Percentiles rank a stretch among this genome's conserved stretches.
Conservation (phyloP, 495 filamentous ascomycete species). For the Aspergillus conjunctus region DNA sequence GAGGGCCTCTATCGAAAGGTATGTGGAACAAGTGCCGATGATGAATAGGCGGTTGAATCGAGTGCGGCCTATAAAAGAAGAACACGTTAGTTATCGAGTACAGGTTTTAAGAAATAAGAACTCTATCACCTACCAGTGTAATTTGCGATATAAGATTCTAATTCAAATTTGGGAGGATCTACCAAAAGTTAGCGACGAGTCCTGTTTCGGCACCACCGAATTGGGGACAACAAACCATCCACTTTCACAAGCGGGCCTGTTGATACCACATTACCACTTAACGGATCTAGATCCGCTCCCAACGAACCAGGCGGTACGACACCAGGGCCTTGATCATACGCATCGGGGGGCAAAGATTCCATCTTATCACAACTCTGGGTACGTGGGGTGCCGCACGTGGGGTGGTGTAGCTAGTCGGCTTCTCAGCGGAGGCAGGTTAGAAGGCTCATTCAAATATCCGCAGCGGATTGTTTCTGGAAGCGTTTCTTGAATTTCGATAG, state of each 20-base stretch:
- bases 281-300: conserved; percentile 18
- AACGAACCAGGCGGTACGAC: conserved; percentile 5
- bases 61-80: conserved; percentile 59
- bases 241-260: conserved; percentile 31
- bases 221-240: conserved; percentile 30
- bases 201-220: conserved; percentile 6
- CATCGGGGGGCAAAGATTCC: conserved; percentile 35
- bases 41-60: conserved; percentile 77
- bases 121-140: conserved; percentile 68
- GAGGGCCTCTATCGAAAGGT: conserved; percentile 78
- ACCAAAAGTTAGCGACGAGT: conserved; percentile 13
- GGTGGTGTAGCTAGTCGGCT: not conserved
- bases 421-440: not conserved
- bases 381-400: not conserved
- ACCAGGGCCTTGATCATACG: conserved; percentile 28
- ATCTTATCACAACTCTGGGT: conserved; percentile 19
- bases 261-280: conserved; percentile 21
- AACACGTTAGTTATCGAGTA: conserved; percentile 8
- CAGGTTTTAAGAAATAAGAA: not conserved
- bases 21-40: conserved; percentile 76
- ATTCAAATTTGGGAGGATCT: conserved; percentile 88
- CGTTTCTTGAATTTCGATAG: not conserved
- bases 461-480: not conserved
- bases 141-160: conserved; percentile 89
- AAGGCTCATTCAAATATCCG: not conserved